phyloP scores from a whole-genome alignment of 352 stramenopile species.

The Plasmopara halstedii region DNA sequence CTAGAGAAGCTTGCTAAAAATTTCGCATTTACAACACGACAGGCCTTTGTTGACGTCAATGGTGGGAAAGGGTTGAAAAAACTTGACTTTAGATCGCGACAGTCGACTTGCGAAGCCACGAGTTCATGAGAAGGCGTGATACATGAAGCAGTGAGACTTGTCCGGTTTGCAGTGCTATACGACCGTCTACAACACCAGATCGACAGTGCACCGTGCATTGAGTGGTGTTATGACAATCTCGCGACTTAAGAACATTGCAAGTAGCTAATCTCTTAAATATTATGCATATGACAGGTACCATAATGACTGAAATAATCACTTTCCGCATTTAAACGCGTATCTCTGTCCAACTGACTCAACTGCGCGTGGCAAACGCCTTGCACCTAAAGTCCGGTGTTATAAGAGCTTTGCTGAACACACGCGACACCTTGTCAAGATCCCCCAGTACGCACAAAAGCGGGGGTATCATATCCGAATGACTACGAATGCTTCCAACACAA shows the following conservation, averaged over 20 bases:
- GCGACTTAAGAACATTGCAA: too few relatives aligned
- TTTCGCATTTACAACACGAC: too few relatives aligned
- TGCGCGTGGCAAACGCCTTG: not conserved
- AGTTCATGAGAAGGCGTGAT: too few relatives aligned
- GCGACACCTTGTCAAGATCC: not conserved
- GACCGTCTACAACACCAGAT: not conserved
- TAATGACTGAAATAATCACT: not conserved
- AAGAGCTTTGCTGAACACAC: slow-evolving; percentile 1
- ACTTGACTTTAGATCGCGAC: not conserved
- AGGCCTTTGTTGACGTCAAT: not conserved
- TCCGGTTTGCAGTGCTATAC: not conserved
- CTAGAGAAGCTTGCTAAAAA: not conserved
- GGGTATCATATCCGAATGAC: slow-evolving; percentile 1
- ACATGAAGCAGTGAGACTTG: not conserved
- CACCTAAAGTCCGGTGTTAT: not conserved
- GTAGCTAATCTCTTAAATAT: not conserved
- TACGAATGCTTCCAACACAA: not conserved
- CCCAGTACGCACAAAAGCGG: not conserved
- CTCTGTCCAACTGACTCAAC: not conserved
- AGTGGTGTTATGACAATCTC: not conserved
- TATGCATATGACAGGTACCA: not conserved
- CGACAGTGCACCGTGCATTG: not conserved
- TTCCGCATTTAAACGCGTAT: too few relatives aligned
- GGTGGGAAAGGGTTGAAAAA: not conserved
- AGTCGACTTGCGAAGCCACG: not conserved